These are phyloP conservation scores for Cystoisospora suis DNA, from an alignment of 169 alveolate genomes.

Conservation along the genomic window DNA sequence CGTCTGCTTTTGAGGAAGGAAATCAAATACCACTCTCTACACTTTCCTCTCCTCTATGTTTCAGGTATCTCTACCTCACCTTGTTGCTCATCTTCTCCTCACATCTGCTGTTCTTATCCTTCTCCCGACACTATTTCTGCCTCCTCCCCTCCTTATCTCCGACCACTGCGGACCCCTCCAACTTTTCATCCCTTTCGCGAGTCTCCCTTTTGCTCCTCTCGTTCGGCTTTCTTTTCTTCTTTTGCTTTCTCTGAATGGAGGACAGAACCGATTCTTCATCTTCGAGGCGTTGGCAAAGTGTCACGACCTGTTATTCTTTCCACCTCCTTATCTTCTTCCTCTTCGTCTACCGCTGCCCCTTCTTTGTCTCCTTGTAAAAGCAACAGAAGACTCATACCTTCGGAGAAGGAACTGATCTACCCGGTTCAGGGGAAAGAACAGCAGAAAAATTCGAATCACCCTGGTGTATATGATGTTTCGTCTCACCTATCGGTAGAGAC, in stretches of 20 bases:
- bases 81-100: background rate
- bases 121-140: background rate
- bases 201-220: background rate
- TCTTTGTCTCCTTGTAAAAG: background rate
- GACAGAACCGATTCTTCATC: background rate
- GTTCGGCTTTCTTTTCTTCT: background rate
- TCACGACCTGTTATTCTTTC: background rate
- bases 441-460: no score
- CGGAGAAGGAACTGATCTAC: background rate
- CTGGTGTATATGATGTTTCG: no score
- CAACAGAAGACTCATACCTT: background rate
- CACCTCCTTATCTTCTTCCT: background rate
- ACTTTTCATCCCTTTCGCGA: background rate
- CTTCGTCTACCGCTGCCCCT: background rate
- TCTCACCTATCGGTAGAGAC: no score
- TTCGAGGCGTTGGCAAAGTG: background rate
- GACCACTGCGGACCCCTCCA: no score
- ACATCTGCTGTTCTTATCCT: background rate
- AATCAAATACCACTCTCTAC: background rate
- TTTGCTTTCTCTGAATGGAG: background rate
- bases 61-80: background rate
- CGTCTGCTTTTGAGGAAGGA: background rate
- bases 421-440: background rate
- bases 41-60: background rate
- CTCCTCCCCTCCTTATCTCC: background rate